Percentiles rank a stretch among this genome's conserved stretches.
Conservation (phyloP, 352 stramenopile genomes). For the Pythium folliculosum region DNA sequence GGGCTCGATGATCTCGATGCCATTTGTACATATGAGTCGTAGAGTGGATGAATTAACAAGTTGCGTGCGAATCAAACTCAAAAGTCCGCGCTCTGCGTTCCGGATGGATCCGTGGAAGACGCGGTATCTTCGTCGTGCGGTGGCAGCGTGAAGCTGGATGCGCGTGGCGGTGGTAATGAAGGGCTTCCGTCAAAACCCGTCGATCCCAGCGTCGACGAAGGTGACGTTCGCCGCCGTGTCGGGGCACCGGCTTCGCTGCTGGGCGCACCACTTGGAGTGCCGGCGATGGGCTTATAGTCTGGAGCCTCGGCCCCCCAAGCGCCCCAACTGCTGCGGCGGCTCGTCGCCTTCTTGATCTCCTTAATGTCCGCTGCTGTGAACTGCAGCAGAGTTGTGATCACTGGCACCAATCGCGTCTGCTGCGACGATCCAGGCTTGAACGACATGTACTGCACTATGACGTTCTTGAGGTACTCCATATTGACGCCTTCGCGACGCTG, state of each 20-base stretch:
- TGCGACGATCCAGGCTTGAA: conserved; percentile 83
- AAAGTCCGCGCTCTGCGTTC: conserved; percentile 67
- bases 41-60: conserved; percentile 15
- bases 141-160: conserved; percentile 60
- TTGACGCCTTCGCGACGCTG: conserved; percentile 86
- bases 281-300: conserved; percentile 72
- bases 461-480: conserved; percentile 92
- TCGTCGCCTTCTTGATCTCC: conserved; percentile 67
- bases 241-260: not conserved
- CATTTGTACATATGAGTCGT: conserved; percentile 18
- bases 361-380: conserved; percentile 76
- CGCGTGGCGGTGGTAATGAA: conserved; percentile 28
- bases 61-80: conserved; percentile 35
- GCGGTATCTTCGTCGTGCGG: conserved; percentile 38
- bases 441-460: conserved; percentile 90
- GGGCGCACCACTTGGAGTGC: conserved; percentile 10
- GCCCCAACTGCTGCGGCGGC: conserved; percentile 69
- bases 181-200: conserved; percentile 9
- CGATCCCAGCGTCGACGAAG: conserved; percentile 21
- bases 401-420: conserved; percentile 71
- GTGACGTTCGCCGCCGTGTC: conserved; percentile 16
- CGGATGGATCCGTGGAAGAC: conserved; percentile 35
- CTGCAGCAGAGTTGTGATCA: conserved; percentile 85
- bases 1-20: conserved; percentile 13
- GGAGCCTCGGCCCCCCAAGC: conserved; percentile 56